These are phyloP conservation scores for Aureobasidium leucospermi DNA, from an alignment of 2,329 filamentous ascomycete species.

Conservation along the genomic window DNA sequence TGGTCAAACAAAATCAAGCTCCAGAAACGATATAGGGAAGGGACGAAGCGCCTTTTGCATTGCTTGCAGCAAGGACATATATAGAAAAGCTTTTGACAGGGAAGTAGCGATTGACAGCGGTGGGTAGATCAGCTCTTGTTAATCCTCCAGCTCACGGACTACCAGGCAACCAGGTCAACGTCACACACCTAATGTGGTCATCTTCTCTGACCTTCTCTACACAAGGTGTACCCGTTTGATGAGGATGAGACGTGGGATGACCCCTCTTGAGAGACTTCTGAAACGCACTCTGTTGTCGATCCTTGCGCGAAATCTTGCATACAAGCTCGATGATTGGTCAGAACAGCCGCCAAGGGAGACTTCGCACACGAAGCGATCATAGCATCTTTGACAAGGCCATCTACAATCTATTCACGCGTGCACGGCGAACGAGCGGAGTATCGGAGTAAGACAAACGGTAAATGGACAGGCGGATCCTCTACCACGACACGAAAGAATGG, in stretches of 20 bases:
- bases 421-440: conserved; percentile 7
- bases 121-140: conserved; percentile 1
- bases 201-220: neutral
- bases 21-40: neutral
- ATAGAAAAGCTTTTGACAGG: neutral
- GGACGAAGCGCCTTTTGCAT: neutral
- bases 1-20: neutral
- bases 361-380: conserved; percentile 1
- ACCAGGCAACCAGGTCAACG: neutral
- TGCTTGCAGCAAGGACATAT: neutral
- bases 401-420: conserved; percentile 1
- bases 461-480: neutral
- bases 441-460: conserved; percentile 7
- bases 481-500: neutral
- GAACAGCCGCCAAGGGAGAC: neutral
- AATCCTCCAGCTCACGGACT: neutral
- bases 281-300: conserved; percentile 2
- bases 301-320: conserved; percentile 9
- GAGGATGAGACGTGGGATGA: conserved; percentile 12
- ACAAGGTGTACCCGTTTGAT: conserved; percentile 7
- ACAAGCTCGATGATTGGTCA: neutral
- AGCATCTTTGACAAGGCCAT: conserved; percentile 4
- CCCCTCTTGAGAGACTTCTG: conserved; percentile 6
- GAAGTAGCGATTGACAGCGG: conserved; percentile 7
- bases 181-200: conserved; percentile 3